phyloP scores from a whole-genome alignment of 139 green algal genomes.

The Yamagishiella unicocca region DNA sequence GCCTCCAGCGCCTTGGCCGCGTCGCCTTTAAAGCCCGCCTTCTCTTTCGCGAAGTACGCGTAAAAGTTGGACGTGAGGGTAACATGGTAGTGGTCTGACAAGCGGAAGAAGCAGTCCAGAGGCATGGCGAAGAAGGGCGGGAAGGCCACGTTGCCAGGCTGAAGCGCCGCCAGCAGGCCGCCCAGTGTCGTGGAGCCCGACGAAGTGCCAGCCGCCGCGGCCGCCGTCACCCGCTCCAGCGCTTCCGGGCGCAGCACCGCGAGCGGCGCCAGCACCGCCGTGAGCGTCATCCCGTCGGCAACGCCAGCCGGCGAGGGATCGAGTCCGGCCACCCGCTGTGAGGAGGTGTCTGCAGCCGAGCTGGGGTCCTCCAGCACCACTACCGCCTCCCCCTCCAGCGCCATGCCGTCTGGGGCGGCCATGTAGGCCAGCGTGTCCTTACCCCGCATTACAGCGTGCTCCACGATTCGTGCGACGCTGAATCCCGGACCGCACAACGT shows the following conservation, averaged over 20 bases:
- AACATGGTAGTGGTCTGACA: conserved; percentile 27
- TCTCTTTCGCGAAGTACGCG: conserved; percentile 33
- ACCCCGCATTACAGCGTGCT: conserved; percentile 56
- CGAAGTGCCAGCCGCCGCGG: not conserved
- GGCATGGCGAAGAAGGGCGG: conserved; percentile 39
- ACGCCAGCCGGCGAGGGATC: not conserved
- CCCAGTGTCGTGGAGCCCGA: not conserved
- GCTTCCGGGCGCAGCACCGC: conserved; percentile 41
- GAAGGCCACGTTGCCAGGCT: conserved; percentile 6
- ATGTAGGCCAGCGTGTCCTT: conserved; percentile 57
- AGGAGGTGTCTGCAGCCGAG: not conserved
- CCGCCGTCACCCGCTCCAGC: not conserved
- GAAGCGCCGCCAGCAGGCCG: conserved; percentile 1
- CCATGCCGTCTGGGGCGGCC: conserved; percentile 23
- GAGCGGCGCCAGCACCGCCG: conserved; percentile 36
- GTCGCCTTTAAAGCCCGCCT: conserved; percentile 32
- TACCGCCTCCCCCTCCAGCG: conserved; percentile 6
- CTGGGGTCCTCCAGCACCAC: conserved; percentile 27
- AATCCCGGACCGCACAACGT: conserved; percentile 43
- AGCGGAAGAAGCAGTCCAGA: conserved; percentile 39
- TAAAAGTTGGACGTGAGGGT: conserved; percentile 31
- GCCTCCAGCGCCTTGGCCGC: conserved; percentile 37
- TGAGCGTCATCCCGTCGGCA: not conserved
- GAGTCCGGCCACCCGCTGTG: conserved; percentile 2
- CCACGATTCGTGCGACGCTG: conserved; percentile 48